These are phyloP conservation scores for Epichloe hybrida DNA, from an alignment of 2,329 filamentous ascomycete genomes.

Conservation along the genomic window DNA sequence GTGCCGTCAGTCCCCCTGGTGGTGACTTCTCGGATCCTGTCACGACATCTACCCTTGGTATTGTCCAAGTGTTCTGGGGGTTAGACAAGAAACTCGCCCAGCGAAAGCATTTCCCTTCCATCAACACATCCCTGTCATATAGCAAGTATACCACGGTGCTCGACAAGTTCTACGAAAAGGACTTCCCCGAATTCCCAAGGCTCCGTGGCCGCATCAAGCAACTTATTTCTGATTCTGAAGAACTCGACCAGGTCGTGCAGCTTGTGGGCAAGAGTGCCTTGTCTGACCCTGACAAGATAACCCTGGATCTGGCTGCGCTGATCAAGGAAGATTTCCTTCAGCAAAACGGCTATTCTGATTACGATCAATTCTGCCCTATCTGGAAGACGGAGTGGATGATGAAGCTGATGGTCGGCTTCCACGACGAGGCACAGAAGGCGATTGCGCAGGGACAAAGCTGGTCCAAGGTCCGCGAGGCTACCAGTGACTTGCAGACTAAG, in stretches of 20 bases:
- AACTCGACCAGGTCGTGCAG: slow-evolving; percentile 96
- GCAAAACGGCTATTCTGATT: slow-evolving; percentile 98
- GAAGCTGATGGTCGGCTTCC: slow-evolving; percentile 97
- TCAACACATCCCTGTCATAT: slow-evolving; percentile 92
- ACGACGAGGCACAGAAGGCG: slow-evolving; percentile 94
- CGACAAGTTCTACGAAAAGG: slow-evolving; percentile 88
- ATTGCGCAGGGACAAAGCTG: slow-evolving; percentile 82
- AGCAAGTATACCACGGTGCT: slow-evolving; percentile 86
- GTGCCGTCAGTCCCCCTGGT: slow-evolving; percentile 90
- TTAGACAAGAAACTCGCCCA: slow-evolving; percentile 98
- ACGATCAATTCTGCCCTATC: slow-evolving; percentile 96
- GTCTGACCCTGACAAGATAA: slow-evolving; percentile 96
- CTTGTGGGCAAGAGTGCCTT: slow-evolving; percentile 94
- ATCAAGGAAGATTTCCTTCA: slow-evolving; percentile 98
- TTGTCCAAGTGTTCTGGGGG: slow-evolving; percentile 99
- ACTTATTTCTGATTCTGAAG: slow-evolving; percentile 86
- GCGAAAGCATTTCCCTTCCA: slow-evolving; percentile 96
- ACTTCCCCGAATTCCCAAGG: slow-evolving; percentile 86
- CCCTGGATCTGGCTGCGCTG: slow-evolving; percentile 76
- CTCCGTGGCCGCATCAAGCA: slow-evolving; percentile 89
- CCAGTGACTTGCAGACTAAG: slow-evolving; percentile 69
- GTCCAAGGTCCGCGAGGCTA: slow-evolving; percentile 85
- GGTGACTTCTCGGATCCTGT: slow-evolving; percentile 99
- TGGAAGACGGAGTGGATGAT: slow-evolving; percentile 99
- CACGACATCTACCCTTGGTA: slow-evolving; percentile 82